These are phyloP conservation scores for Waitea zeae DNA, from an alignment of 1,284 basidiomycete species.

Conservation along the genomic window DNA sequence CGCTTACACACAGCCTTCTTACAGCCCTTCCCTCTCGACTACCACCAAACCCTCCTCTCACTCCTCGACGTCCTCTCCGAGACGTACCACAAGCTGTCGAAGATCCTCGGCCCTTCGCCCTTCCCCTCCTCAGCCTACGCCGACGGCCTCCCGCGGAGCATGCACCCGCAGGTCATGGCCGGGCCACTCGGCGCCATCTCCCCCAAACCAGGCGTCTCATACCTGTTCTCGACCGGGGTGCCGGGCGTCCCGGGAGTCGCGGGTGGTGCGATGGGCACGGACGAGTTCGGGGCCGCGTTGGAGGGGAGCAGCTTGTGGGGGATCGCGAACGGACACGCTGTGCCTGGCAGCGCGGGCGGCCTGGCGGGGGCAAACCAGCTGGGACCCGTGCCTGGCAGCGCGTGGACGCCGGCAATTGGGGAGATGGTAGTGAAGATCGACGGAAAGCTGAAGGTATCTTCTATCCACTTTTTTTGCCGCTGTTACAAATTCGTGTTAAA, in stretches of 20 bases:
- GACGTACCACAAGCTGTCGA: conserved; percentile 70
- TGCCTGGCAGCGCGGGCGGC: conserved; percentile 4
- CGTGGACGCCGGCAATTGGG: conserved; percentile 29
- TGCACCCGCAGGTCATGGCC: conserved; percentile 65
- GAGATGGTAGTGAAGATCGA: conserved; percentile 71
- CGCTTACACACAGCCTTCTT: background rate
- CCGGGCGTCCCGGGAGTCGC: background rate
- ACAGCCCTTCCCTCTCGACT: conserved; percentile 73
- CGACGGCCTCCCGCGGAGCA: too few relatives aligned
- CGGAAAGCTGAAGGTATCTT: conserved; percentile 67
- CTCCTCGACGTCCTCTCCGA: conserved; percentile 76
- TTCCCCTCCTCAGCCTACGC: too few relatives aligned
- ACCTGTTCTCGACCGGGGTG: conserved; percentile 34
- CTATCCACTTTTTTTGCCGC: conserved; percentile 2
- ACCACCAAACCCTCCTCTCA: conserved; percentile 72
- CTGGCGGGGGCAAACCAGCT: background rate
- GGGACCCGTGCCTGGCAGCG: conserved; percentile 2
- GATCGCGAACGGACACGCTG: conserved; percentile 37
- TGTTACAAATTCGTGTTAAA: background rate
- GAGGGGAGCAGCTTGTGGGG: conserved; percentile 49
- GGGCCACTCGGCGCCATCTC: conserved; percentile 55
- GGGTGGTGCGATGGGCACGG: background rate
- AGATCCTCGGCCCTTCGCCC: conserved; percentile 61
- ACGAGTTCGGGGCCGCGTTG: conserved; percentile 16
- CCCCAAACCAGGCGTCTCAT: conserved; percentile 67